Evolutionary conservation across 1,284 basidiomycete genomes (phyloP).

Genomic region (Rhizoctonia solani): DNA sequence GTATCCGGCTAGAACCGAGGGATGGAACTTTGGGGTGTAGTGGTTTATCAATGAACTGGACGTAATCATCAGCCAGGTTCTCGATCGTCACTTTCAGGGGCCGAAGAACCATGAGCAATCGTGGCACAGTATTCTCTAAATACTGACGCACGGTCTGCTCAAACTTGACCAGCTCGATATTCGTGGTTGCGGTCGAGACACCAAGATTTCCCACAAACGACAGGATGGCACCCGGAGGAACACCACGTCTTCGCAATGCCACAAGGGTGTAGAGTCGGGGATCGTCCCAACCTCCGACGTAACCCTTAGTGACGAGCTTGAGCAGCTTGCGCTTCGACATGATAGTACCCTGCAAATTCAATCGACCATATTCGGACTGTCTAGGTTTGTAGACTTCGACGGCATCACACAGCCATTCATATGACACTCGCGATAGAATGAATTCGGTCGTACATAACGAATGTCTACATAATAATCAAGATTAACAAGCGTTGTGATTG

Average conservation of each 20-base stretch:
- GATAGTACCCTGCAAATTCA: slow-evolving; percentile 93
- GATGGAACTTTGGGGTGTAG: slow-evolving; percentile 93
- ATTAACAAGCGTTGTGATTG: not conserved
- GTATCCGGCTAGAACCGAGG: slow-evolving; percentile 81
- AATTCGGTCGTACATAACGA: slow-evolving; percentile 98
- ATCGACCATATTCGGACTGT: slow-evolving; percentile 95
- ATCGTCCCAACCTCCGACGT: slow-evolving; percentile 96
- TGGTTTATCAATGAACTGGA: slow-evolving; percentile 85
- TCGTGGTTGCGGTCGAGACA: slow-evolving; percentile 84
- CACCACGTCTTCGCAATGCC: slow-evolving; percentile 89
- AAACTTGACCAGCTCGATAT: slow-evolving; percentile 87
- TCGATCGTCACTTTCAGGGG: slow-evolving; percentile 92
- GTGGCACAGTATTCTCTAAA: slow-evolving; percentile 85
- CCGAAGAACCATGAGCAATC: slow-evolving; percentile 90
- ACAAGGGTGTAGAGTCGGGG: slow-evolving; percentile 98
- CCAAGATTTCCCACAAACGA: slow-evolving; percentile 93
- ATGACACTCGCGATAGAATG: slow-evolving; percentile 93
- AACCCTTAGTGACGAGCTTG: slow-evolving; percentile 81
- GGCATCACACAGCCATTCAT: slow-evolving; percentile 99
- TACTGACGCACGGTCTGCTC: slow-evolving; percentile 89
- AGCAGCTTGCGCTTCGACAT: slow-evolving; percentile 97
- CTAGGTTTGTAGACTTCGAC: slow-evolving; percentile 97
- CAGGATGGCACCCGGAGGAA: slow-evolving; percentile 93
- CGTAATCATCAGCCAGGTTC: slow-evolving; percentile 87
- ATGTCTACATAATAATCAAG: slow-evolving; percentile 62